Percentiles rank a stretch among this genome's conserved stretches.
Conservation (phyloP, 805 yeast species). For the Kluyveromyces aestuarii region DNA sequence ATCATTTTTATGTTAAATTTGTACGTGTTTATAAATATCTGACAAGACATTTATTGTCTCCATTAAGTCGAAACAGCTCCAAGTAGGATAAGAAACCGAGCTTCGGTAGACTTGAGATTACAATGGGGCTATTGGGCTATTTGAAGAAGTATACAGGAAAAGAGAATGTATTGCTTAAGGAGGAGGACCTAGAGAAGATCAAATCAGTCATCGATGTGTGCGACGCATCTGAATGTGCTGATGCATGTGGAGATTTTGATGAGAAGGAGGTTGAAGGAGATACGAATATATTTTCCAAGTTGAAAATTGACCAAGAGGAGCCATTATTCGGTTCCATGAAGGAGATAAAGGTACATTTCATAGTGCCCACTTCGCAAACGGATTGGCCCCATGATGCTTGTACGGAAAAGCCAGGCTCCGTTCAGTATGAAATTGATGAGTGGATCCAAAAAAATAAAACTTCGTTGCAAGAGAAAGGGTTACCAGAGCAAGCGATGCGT, state of each 20-base stretch:
- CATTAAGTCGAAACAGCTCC: too few relatives aligned
- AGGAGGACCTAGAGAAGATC: slow-evolving; percentile 11
- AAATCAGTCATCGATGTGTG: slow-evolving; percentile 15
- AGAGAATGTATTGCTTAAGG: background rate
- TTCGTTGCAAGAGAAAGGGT: slow-evolving; percentile 25
- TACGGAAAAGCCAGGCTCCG: slow-evolving; percentile 32
- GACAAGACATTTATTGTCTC: too few relatives aligned
- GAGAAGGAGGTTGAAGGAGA: slow-evolving; percentile 22
- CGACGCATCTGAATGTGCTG: slow-evolving; percentile 10
- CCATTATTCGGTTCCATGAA: slow-evolving; percentile 65
- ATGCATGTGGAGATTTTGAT: slow-evolving; percentile 11
- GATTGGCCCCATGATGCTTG: slow-evolving; percentile 82
- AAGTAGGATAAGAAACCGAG: too few relatives aligned
- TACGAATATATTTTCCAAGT: slow-evolving; percentile 15
- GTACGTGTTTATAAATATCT: too few relatives aligned
- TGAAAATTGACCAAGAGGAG: slow-evolving; percentile 25
- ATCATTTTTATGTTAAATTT: too few relatives aligned
- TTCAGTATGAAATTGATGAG: slow-evolving; percentile 36
- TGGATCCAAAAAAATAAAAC: slow-evolving; percentile 29
- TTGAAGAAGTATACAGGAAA: slow-evolving; percentile 3
- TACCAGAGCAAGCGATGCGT: slow-evolving; percentile 16
- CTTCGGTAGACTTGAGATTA: background rate
- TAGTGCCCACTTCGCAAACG: slow-evolving; percentile 73
- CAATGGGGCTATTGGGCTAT: slow-evolving; percentile 7
- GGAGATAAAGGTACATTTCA: slow-evolving; percentile 59